Evolutionary conservation across 441 rosid species (phyloP).

Genomic region (Aleurites moluccanus): DNA sequence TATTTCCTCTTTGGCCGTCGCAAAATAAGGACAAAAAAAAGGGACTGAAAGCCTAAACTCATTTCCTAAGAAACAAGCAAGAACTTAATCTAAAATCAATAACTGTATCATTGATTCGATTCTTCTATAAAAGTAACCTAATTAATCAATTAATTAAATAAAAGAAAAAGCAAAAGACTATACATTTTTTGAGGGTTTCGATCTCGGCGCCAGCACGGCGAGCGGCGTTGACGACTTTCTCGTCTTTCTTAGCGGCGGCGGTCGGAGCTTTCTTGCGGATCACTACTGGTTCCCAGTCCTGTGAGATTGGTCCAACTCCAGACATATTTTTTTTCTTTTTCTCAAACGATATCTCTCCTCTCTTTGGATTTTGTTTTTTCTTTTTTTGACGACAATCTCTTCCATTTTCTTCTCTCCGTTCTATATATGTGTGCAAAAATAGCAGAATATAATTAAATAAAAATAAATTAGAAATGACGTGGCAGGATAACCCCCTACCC

Average conservation of each 20-base stretch:
- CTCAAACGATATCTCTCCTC: too few relatives aligned
- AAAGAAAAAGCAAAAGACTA: background rate
- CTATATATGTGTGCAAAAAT: too few relatives aligned
- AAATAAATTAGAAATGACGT: too few relatives aligned
- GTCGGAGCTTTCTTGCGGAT: conserved; percentile 67
- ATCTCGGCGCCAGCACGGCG: conserved; percentile 72
- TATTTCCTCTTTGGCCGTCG: too few relatives aligned
- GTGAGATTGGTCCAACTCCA: conserved; percentile 61
- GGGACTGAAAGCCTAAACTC: too few relatives aligned
- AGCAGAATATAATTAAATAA: too few relatives aligned
- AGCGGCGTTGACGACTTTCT: conserved; percentile 76
- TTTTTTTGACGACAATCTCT: background rate
- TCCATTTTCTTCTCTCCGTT: background rate
- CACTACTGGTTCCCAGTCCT: conserved; percentile 79
- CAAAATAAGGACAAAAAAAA: too few relatives aligned
- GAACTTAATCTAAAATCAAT: background rate
- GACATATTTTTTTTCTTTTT: conserved; percentile 43
- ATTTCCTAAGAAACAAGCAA: background rate
- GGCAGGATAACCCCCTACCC: too few relatives aligned
- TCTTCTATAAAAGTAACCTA: background rate
- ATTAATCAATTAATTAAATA: background rate
- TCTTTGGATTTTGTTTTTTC: background rate
- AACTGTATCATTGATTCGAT: background rate
- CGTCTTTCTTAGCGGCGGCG: conserved; percentile 76
- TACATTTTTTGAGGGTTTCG: conserved; percentile 60